phyloP scores from a whole-genome alignment of 2,329 filamentous ascomycete species.

The Huntiella abstrusa region DNA sequence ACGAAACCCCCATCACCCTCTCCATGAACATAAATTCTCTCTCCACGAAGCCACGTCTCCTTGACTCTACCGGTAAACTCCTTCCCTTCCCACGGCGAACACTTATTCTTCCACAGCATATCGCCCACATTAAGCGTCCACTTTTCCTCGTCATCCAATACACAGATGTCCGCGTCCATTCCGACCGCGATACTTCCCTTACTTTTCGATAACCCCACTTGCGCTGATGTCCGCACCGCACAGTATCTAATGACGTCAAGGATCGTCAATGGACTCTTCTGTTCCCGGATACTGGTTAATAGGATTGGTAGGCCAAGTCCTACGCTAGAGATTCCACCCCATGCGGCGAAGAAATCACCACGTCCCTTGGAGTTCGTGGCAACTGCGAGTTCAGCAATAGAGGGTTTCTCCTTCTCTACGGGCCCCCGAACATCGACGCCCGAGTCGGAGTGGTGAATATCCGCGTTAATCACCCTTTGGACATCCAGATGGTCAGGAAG shows the following conservation, averaged over 20 bases:
- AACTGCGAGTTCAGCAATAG: constrained; percentile 17
- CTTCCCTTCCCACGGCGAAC: constrained; percentile 75
- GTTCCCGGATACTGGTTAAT: constrained; percentile 47
- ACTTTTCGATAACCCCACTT: constrained; percentile 63
- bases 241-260: constrained; percentile 74
- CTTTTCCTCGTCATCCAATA: constrained; percentile 69
- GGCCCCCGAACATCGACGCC: constrained; percentile 30
- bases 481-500: constrained; percentile 40
- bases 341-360: constrained; percentile 88
- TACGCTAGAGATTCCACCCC: constrained; percentile 91
- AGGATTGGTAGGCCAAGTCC: constrained; percentile 84
- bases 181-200: constrained; percentile 72
- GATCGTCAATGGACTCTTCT: constrained; percentile 29
- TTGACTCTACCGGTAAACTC: constrained; percentile 56
- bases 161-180: constrained; percentile 76
- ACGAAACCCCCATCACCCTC: constrained; percentile 32
- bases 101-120: constrained; percentile 90
- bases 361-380: constrained; percentile 11
- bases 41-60: constrained; percentile 72
- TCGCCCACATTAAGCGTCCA: constrained; percentile 58
- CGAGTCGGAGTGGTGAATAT: constrained; percentile 31
- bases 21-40: constrained; percentile 53
- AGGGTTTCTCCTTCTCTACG: constrained; percentile 14
- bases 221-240: constrained; percentile 66
- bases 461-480: constrained; percentile 12